Conservation (phyloP, 768 basidiomycete species). For the Trametes villosa region DNA sequence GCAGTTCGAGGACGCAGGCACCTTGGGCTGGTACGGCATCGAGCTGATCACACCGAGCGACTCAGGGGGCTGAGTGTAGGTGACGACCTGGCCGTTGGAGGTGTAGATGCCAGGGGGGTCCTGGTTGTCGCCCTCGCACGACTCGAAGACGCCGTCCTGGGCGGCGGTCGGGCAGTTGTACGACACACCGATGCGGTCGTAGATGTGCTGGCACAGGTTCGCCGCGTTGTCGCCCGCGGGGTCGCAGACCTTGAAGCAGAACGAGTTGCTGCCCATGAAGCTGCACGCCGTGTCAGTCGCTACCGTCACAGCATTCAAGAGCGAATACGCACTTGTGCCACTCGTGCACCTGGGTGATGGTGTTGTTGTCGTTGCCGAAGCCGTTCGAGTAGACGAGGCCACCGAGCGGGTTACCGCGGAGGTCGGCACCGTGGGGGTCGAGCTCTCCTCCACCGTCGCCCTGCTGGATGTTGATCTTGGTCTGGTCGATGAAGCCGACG, state of each 20-base stretch:
- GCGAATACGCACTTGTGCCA: constrained; percentile 64
- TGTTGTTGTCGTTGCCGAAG: constrained; percentile 48
- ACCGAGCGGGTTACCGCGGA: constrained; percentile 81
- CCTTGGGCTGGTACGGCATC: constrained; percentile 47
- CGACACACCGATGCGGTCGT: constrained; percentile 72
- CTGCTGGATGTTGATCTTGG: constrained; percentile 50
- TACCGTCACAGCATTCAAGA: background rate
- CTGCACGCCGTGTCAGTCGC: constrained; percentile 38
- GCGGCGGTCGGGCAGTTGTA: constrained; percentile 76
- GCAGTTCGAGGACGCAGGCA: constrained; percentile 51
- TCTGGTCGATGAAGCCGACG: constrained; percentile 68
- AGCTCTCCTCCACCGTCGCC: constrained; percentile 77
- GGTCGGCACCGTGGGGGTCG: constrained; percentile 76
- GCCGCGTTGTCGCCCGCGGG: constrained; percentile 52
- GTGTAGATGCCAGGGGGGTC: constrained; percentile 58
- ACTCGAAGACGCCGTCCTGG: constrained; percentile 59
- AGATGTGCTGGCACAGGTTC: constrained; percentile 70
- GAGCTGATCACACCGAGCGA: constrained; percentile 47
- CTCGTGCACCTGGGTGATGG: constrained; percentile 59
- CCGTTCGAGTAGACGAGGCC: constrained; percentile 67
- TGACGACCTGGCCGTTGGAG: constrained; percentile 43
- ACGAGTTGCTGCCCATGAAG: constrained; percentile 68
- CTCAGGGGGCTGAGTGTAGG: constrained; percentile 54
- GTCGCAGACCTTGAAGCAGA: constrained; percentile 80
- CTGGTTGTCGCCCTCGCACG: constrained; percentile 70